A percentile compares a stretch with the other conserved stretches of the same genome.
These are phyloP conservation scores for Pichia sp. DNA, from an alignment of 1,139 yeast genomes.

Conservation along the genomic window DNA sequence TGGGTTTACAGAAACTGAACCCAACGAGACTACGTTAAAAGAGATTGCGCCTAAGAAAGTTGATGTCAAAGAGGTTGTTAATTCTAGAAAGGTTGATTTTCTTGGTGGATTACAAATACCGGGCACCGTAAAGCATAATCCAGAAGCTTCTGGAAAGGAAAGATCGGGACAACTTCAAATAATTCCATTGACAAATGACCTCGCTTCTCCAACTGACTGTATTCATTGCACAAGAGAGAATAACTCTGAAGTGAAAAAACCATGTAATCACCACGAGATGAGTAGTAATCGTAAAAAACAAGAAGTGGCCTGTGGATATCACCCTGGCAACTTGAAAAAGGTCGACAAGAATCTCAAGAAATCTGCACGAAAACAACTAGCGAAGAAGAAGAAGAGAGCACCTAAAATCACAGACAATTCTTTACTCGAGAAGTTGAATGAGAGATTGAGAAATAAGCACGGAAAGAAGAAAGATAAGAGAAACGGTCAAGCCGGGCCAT, in stretches of 20 bases:
- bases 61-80: no score
- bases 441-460: neutral
- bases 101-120: no score
- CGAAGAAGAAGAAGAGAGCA: neutral
- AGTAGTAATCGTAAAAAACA: neutral
- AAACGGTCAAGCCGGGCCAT: neutral
- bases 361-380: neutral
- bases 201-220: neutral
- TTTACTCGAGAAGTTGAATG: neutral
- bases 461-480: neutral
- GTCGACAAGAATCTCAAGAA: neutral
- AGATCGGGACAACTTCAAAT: no score
- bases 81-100: no score
- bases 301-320: neutral
- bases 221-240: neutral
- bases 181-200: no score
- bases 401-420: neutral
- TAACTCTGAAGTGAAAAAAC: neutral
- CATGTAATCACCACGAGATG: neutral
- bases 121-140: no score
- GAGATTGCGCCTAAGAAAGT: no score
- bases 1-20: no score
- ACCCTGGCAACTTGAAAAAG: neutral
- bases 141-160: no score
- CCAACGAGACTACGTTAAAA: no score